Conservation (phyloP, 148 eudicot genomes). For the Cornus florida region DNA sequence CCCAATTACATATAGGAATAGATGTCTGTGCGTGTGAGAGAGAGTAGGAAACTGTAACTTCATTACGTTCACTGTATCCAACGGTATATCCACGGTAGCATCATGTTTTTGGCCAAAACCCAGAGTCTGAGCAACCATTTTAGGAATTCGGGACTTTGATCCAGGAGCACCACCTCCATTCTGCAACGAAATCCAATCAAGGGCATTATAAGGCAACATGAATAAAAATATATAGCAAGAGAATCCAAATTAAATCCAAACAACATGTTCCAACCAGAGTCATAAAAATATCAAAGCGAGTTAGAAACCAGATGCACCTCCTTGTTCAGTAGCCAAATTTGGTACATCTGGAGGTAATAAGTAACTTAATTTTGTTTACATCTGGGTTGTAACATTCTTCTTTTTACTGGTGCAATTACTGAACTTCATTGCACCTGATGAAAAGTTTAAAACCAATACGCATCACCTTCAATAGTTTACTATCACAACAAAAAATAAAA, state of each 20-base stretch:
- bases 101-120: conserved; percentile 98
- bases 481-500: too few species aligned
- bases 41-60: conserved; percentile 7
- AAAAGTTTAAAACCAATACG: too few species aligned
- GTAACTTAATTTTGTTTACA: too few species aligned
- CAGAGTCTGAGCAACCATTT: conserved; percentile 56
- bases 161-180: conserved; percentile 66
- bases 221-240: background rate
- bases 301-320: background rate
- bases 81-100: conserved; percentile 88
- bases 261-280: background rate
- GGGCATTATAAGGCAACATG: background rate
- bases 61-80: conserved; percentile 77
- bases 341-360: background rate
- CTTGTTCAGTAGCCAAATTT: background rate
- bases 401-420: too few species aligned
- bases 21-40: background rate
- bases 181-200: conserved; percentile 37
- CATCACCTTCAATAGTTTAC: too few species aligned
- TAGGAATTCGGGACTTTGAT: conserved; percentile 75
- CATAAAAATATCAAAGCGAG: background rate
- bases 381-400: too few species aligned
- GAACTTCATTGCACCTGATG: too few species aligned
- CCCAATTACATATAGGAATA: conserved; percentile 2
- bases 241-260: background rate